phyloP scores from a whole-genome alignment of 768 basidiomycete species.

The Pisolithus orientalis region DNA sequence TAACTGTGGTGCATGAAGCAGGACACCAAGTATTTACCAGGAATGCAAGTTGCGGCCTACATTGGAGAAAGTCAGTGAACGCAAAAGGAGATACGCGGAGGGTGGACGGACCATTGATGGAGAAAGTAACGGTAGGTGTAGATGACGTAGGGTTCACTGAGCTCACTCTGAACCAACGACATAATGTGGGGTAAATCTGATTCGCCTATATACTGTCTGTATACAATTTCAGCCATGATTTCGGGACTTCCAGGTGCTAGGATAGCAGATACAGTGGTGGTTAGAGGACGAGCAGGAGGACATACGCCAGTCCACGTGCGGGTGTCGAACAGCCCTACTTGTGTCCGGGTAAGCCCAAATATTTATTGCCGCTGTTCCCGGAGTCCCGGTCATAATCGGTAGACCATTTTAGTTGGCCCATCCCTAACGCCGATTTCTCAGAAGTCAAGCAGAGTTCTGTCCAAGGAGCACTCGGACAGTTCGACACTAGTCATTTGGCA shows the following conservation, averaged over 20 bases:
- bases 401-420: too few species aligned
- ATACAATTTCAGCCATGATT: conserved; percentile 38
- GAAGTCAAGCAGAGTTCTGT: too few species aligned
- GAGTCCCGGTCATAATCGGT: too few species aligned
- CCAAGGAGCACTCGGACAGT: too few species aligned
- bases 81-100: not conserved
- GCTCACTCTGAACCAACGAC: conserved; percentile 82
- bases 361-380: too few species aligned
- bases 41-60: conserved; percentile 86
- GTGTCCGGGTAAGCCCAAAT: too few species aligned
- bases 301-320: not conserved
- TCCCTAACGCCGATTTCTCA: too few species aligned
- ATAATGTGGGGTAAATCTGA: conserved; percentile 79
- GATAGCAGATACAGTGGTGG: not conserved
- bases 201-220: conserved; percentile 73
- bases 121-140: conserved; percentile 98
- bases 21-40: conserved; percentile 40
- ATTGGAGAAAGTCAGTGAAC: conserved; percentile 1
- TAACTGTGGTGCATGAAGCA: not conserved
- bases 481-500: too few species aligned
- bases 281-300: not conserved
- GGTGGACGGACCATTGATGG: conserved; percentile 75
- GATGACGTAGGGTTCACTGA: conserved; percentile 93
- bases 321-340: not conserved
- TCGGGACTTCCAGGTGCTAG: conserved; percentile 4